phyloP scores from a whole-genome alignment of 805 yeast species.

The Ogataea glucozyma region DNA sequence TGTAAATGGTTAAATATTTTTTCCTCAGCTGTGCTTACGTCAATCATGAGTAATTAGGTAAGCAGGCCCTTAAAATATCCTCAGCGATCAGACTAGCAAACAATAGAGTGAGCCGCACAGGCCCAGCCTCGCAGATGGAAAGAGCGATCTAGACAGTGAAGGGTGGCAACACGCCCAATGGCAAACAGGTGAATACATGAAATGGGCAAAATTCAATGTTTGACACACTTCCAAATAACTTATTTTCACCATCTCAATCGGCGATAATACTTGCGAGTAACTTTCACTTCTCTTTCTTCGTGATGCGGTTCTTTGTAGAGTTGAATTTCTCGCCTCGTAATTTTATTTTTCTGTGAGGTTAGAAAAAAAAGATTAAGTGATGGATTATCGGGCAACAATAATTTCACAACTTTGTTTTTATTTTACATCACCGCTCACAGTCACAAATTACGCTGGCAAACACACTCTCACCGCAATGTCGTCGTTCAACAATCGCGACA shows the following conservation, averaged over 20 bases:
- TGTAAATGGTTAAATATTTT: no score
- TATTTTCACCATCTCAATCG: no score
- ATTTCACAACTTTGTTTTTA: conserved; percentile 1
- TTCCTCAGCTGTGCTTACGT: no score
- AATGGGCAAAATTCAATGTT: no score
- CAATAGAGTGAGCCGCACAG: conserved; percentile 1
- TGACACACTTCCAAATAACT: no score
- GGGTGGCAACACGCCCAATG: no score
- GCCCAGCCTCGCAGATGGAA: background rate
- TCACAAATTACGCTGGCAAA: background rate
- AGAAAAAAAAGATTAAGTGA: background rate
- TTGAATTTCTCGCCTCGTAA: background rate
- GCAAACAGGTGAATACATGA: no score
- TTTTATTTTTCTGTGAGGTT: background rate
- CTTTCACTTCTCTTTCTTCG: no score
- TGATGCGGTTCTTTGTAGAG: no score
- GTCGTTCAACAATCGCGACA: conserved; percentile 13
- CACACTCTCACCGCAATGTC: conserved; percentile 5
- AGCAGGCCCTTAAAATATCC: background rate
- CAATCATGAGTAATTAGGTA: no score
- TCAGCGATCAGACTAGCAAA: background rate
- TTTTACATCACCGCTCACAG: background rate
- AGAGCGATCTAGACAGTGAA: no score
- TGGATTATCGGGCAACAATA: conserved; percentile 2
- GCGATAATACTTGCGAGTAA: no score